Percentiles rank a stretch among this genome's conserved stretches.
Evolutionary conservation across 805 yeast species (phyloP).

Genomic region (Wickerhamiella lipophila): DNA sequence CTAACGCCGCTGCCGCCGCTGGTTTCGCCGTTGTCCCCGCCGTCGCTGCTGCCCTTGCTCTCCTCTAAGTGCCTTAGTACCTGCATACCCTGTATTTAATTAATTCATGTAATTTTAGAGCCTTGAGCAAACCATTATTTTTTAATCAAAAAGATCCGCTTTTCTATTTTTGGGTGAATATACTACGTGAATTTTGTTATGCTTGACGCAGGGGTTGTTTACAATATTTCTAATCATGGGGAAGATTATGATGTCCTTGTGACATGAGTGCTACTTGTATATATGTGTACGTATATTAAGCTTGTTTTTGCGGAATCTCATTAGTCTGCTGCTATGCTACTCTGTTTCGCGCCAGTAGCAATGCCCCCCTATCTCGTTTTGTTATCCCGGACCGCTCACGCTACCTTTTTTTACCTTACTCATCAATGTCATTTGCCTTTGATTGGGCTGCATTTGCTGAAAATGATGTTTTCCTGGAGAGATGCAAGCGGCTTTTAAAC

Average conservation of each 20-base stretch:
- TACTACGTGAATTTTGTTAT: too few relatives aligned
- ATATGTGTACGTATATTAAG: too few relatives aligned
- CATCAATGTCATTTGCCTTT: slow-evolving; percentile 58
- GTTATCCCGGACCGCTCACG: not conserved
- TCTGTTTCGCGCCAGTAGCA: too few relatives aligned
- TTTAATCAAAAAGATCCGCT: too few relatives aligned
- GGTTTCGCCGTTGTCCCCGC: slow-evolving; percentile 11
- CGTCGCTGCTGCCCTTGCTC: slow-evolving; percentile 15
- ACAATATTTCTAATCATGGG: too few relatives aligned
- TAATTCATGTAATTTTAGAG: not conserved
- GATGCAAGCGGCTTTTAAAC: slow-evolving; percentile 42
- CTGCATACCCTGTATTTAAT: not conserved
- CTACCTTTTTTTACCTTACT: not conserved
- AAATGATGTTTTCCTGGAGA: slow-evolving; percentile 50
- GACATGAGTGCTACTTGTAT: too few relatives aligned
- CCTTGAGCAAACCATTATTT: not conserved
- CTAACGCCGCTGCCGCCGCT: slow-evolving; percentile 14
- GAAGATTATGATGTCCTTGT: too few relatives aligned
- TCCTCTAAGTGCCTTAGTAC: slow-evolving; percentile 5
- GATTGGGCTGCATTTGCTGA: slow-evolving; percentile 66
- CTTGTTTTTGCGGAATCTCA: too few relatives aligned
- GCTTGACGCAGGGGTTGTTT: too few relatives aligned
- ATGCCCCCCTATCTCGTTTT: too few relatives aligned
- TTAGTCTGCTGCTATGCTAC: too few relatives aligned
- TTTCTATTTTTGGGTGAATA: too few relatives aligned